Percentiles rank a stretch among this genome's conserved stretches.
phyloP scores from a whole-genome alignment of 495 filamentous ascomycete genomes.

The Penicillium argentinense region DNA sequence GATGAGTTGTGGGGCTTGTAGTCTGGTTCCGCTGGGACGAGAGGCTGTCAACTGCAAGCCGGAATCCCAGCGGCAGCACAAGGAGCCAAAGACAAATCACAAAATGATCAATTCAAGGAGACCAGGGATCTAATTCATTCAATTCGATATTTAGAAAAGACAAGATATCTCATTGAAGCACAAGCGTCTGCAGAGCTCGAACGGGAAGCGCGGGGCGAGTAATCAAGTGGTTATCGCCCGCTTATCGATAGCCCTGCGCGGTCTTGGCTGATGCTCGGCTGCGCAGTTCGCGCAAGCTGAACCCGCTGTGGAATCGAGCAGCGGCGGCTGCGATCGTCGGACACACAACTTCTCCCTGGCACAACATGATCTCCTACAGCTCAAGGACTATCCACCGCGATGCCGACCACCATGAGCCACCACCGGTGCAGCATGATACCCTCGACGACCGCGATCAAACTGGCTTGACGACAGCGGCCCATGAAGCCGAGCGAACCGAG shows the following conservation, averaged over 20 bases:
- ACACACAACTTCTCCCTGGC: not conserved
- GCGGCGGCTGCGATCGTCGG: not conserved
- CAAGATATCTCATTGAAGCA: too few species aligned
- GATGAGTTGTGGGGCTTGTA: slow-evolving; percentile 17
- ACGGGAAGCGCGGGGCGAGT: slow-evolving; percentile 18
- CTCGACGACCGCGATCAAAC: not conserved
- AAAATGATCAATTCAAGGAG: too few species aligned
- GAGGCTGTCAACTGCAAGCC: not conserved
- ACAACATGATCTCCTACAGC: slow-evolving; percentile 1
- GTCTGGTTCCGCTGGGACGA: slow-evolving; percentile 7
- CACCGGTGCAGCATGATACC: not conserved
- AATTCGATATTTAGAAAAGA: too few species aligned
- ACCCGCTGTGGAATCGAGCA: not conserved
- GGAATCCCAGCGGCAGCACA: too few species aligned
- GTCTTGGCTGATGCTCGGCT: not conserved
- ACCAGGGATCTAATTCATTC: too few species aligned
- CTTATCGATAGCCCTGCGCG: slow-evolving; percentile 20
- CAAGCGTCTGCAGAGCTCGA: too few species aligned
- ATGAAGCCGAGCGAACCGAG: slow-evolving; percentile 2
- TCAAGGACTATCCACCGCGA: not conserved
- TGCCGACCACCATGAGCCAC: not conserved
- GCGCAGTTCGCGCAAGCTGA: not conserved
- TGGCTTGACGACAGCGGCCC: not conserved
- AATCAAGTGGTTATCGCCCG: slow-evolving; percentile 10
- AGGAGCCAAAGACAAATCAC: too few species aligned